phyloP scores from a whole-genome alignment of 2,329 filamentous ascomycete species.

The Emergomyces orientalis region DNA sequence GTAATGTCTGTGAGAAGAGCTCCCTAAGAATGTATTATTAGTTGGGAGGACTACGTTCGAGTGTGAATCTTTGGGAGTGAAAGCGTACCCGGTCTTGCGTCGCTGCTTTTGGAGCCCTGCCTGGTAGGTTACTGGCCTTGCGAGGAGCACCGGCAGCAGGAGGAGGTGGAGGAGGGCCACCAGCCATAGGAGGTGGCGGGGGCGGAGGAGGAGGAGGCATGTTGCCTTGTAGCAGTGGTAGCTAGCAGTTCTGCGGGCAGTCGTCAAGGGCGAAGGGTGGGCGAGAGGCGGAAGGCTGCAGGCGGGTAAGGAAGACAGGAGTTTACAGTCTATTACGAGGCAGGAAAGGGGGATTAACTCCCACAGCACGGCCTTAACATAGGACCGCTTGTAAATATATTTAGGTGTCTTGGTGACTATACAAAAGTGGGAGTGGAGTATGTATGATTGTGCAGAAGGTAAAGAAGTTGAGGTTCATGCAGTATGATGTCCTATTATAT shows the following conservation, averaged over 20 bases:
- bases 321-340: neutral
- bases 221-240: constrained; percentile 14
- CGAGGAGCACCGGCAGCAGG: constrained; percentile 51
- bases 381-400: neutral
- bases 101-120: constrained; percentile 47
- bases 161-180: constrained; percentile 52
- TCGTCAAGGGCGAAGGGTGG: neutral
- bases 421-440: neutral
- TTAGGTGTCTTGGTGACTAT: neutral
- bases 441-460: neutral
- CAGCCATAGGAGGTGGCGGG: constrained; percentile 50
- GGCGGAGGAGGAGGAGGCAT: constrained; percentile 56
- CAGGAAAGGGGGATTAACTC: neutral
- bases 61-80: neutral
- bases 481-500: neutral
- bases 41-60: constrained; percentile 1
- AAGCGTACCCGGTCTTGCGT: constrained; percentile 54
- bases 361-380: neutral
- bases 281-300: neutral
- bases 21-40: constrained; percentile 47
- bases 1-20: constrained; percentile 80
- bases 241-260: neutral
- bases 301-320: neutral
- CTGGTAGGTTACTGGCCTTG: constrained; percentile 39
- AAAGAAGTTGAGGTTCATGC: neutral